Percentiles rank a stretch among this genome's conserved stretches.
These are phyloP conservation scores for Fusarium nisikadoi DNA, from an alignment of 2,329 filamentous ascomycete genomes.

Conservation along the genomic window DNA sequence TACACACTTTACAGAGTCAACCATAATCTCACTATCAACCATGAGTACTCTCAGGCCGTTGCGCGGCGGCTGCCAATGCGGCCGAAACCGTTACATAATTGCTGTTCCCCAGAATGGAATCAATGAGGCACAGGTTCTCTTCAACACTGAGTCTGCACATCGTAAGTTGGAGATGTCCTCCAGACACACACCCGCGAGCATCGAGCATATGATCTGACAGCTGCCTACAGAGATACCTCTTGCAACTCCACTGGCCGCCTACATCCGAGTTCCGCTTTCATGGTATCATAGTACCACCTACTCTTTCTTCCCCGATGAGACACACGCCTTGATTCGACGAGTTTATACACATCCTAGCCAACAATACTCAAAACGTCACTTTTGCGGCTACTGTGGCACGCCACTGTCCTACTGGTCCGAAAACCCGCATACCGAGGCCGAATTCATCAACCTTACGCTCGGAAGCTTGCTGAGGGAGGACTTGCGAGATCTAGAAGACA, in stretches of 20 bases:
- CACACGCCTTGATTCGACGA: constrained; percentile 71
- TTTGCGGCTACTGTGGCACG: constrained; percentile 93
- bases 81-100: constrained; percentile 84
- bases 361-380: constrained; percentile 74
- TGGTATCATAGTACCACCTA: constrained; percentile 84
- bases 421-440: constrained; percentile 73
- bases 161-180: constrained; percentile 66
- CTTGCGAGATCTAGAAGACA: constrained; percentile 75
- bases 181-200: neutral
- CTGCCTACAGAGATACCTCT: constrained; percentile 67
- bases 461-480: constrained; percentile 79
- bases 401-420: constrained; percentile 88
- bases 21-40: constrained; percentile 25
- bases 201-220: constrained; percentile 17
- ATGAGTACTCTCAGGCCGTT: constrained; percentile 67
- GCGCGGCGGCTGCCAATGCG: constrained; percentile 84
- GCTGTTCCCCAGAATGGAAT: constrained; percentile 69
- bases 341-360: constrained; percentile 71
- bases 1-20: neutral
- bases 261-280: constrained; percentile 81
- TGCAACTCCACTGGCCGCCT: constrained; percentile 79
- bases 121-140: constrained; percentile 74
- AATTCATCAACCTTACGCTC: constrained; percentile 84
- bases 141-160: constrained; percentile 75
- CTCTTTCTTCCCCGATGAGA: constrained; percentile 83